Evolutionary conservation across 2,329 filamentous ascomycete species (phyloP).

Genomic region (Aspergillus spinulosporus): DNA sequence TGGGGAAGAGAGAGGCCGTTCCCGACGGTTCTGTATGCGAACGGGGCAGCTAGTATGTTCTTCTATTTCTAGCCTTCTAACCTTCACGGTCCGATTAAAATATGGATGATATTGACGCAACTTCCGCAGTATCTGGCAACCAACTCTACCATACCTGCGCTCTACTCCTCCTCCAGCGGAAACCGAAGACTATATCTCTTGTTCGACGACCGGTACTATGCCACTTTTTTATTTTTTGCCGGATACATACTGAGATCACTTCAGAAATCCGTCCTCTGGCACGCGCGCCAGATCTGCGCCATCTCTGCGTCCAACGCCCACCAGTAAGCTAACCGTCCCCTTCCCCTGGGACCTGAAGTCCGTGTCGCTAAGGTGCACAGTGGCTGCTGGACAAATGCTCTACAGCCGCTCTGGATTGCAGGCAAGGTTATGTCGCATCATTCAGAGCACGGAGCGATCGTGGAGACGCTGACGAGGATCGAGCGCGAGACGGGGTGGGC

Average conservation of each 20-base stretch:
- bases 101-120: too few relatives aligned
- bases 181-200: slow-evolving; percentile 28
- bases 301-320: slow-evolving; percentile 49
- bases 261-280: slow-evolving; percentile 48
- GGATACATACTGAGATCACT: not conserved
- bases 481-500: slow-evolving; percentile 57
- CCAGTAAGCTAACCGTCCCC: slow-evolving; percentile 29
- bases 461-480: slow-evolving; percentile 51
- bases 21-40: slow-evolving; percentile 30
- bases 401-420: slow-evolving; percentile 52
- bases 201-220: slow-evolving; percentile 25
- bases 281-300: slow-evolving; percentile 49
- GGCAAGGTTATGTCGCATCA: slow-evolving; percentile 49
- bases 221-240: not conserved
- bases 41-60: slow-evolving; percentile 29
- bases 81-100: too few relatives aligned
- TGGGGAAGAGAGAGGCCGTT: slow-evolving; percentile 22
- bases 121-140: slow-evolving; percentile 33
- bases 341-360: too few relatives aligned
- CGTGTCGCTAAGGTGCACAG: slow-evolving; percentile 11
- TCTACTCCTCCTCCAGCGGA: slow-evolving; percentile 33
- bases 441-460: slow-evolving; percentile 48
- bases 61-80: not conserved
- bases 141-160: slow-evolving; percentile 37
- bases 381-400: slow-evolving; percentile 48